A percentile compares a stretch with the other conserved stretches of the same genome.
These are phyloP conservation scores for Dactylellina cionopaga DNA, from an alignment of 2,329 filamentous ascomycete genomes.

Conservation along the genomic window DNA sequence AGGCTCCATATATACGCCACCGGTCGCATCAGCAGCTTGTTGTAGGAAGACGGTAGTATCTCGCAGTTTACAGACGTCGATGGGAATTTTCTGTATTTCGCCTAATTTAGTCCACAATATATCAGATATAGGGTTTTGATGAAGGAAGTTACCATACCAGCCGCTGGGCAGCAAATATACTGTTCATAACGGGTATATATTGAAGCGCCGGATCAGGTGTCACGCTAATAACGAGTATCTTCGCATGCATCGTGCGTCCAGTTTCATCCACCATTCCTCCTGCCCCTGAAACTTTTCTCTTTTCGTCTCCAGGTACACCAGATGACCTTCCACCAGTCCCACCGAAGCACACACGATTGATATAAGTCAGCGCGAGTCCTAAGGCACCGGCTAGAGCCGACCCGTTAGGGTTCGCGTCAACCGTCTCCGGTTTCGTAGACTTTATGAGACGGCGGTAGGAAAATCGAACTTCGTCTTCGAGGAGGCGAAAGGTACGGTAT, in stretches of 20 bases:
- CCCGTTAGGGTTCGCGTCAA: slow-evolving; percentile 69
- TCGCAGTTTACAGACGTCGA: slow-evolving; percentile 88
- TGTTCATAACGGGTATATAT: slow-evolving; percentile 99
- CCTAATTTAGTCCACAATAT: neutral
- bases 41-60: slow-evolving; percentile 92
- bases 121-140: neutral
- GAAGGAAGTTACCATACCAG: slow-evolving; percentile 48
- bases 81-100: slow-evolving; percentile 74
- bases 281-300: slow-evolving; percentile 57
- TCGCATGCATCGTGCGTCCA: slow-evolving; percentile 69
- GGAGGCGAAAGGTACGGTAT: slow-evolving; percentile 87
- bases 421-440: slow-evolving; percentile 72
- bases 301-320: slow-evolving; percentile 59
- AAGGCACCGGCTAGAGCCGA: slow-evolving; percentile 91
- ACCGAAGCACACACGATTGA: slow-evolving; percentile 80
- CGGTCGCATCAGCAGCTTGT: slow-evolving; percentile 81
- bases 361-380: slow-evolving; percentile 87
- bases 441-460: slow-evolving; percentile 79
- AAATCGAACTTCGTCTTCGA: slow-evolving; percentile 80
- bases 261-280: slow-evolving; percentile 52
- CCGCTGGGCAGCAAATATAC: slow-evolving; percentile 89
- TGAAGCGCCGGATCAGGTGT: slow-evolving; percentile 86
- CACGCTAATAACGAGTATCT: slow-evolving; percentile 89
- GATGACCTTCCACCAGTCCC: slow-evolving; percentile 63
- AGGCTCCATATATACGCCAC: slow-evolving; percentile 74